phyloP scores from a whole-genome alignment of 257 asterid genomes.

The Apocynum venetum region DNA sequence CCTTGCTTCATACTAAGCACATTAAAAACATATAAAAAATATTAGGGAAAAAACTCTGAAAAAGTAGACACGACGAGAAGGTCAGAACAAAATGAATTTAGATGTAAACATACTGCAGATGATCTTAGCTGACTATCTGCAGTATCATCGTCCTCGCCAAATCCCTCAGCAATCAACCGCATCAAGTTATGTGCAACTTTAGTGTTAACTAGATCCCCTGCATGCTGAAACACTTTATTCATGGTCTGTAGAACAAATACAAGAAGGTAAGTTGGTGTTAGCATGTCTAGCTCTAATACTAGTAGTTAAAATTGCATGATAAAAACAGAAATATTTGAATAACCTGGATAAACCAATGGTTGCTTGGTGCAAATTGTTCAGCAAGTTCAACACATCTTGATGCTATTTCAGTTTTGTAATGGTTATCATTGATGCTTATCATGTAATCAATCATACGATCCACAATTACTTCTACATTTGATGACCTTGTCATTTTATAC shows the following conservation, averaged over 20 bases:
- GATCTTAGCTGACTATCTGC: slow-evolving; percentile 91
- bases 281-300: slow-evolving; percentile 6
- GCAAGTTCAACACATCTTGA: slow-evolving; percentile 99
- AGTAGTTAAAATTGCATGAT: slow-evolving; percentile 17
- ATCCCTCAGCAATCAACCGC: slow-evolving; percentile 96
- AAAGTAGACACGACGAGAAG: not conserved
- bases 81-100: slow-evolving; percentile 18
- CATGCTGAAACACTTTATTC: slow-evolving; percentile 98
- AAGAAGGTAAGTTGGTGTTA: slow-evolving; percentile 18
- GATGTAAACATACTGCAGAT: slow-evolving; percentile 78
- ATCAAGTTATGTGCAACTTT: slow-evolving; percentile 96
- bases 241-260: slow-evolving; percentile 60
- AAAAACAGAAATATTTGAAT: slow-evolving; percentile 14
- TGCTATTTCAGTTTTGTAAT: slow-evolving; percentile 97
- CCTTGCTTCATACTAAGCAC: not conserved
- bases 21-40: not conserved
- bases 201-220: slow-evolving; percentile 84
- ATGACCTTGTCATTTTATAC: slow-evolving; percentile 95
- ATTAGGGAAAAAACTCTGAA: not conserved
- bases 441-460: slow-evolving; percentile 93
- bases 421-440: slow-evolving; percentile 86
- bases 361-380: slow-evolving; percentile 98
- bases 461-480: slow-evolving; percentile 97
- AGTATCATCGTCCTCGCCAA: slow-evolving; percentile 82
- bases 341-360: slow-evolving; percentile 98